Percentiles rank a stretch among this genome's conserved stretches.
Conservation (phyloP, 1,284 basidiomycete genomes). For the Cryptococcus floricola region DNA sequence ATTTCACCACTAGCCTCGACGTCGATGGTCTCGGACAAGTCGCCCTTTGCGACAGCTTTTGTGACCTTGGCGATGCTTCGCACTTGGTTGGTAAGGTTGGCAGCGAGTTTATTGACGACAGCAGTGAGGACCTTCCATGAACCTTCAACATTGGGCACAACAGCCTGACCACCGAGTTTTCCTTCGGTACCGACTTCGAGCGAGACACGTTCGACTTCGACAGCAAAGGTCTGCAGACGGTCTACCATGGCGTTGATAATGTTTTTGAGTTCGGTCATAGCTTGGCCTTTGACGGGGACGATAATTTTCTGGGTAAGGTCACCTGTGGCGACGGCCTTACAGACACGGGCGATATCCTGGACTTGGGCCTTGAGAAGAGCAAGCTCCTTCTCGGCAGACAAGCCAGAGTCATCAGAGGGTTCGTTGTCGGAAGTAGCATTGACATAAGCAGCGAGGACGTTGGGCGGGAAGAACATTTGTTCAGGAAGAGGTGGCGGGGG, state of each 20-base stretch:
- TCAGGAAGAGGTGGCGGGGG: slow-evolving; percentile 21
- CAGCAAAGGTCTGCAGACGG: slow-evolving; percentile 53
- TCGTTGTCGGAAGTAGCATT: neutral
- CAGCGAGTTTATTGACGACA: slow-evolving; percentile 88
- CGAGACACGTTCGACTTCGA: slow-evolving; percentile 56
- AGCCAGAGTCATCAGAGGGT: slow-evolving; percentile 14
- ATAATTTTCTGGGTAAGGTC: slow-evolving; percentile 96
- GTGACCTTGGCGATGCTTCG: slow-evolving; percentile 92
- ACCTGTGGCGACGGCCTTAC: slow-evolving; percentile 83
- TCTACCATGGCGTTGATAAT: slow-evolving; percentile 95
- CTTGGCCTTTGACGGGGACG: slow-evolving; percentile 89
- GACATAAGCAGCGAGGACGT: slow-evolving; percentile 2
- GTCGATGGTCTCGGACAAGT: slow-evolving; percentile 92
- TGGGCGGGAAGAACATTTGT: slow-evolving; percentile 19
- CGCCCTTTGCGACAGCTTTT: slow-evolving; percentile 95
- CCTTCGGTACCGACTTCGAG: slow-evolving; percentile 92
- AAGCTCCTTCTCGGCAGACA: slow-evolving; percentile 57
- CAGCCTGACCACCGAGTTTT: slow-evolving; percentile 87
- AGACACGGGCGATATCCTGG: slow-evolving; percentile 85
- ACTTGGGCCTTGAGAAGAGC: slow-evolving; percentile 81
- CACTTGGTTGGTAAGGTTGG: slow-evolving; percentile 90
- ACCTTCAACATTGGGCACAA: slow-evolving; percentile 88
- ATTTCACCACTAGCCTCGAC: slow-evolving; percentile 97
- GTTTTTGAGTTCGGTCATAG: slow-evolving; percentile 97
- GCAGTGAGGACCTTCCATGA: slow-evolving; percentile 88